Percentiles rank a stretch among this genome's conserved stretches.
These are phyloP conservation scores for Chondrus crispus DNA, from an alignment of 23 red algal species.

Conservation along the genomic window DNA sequence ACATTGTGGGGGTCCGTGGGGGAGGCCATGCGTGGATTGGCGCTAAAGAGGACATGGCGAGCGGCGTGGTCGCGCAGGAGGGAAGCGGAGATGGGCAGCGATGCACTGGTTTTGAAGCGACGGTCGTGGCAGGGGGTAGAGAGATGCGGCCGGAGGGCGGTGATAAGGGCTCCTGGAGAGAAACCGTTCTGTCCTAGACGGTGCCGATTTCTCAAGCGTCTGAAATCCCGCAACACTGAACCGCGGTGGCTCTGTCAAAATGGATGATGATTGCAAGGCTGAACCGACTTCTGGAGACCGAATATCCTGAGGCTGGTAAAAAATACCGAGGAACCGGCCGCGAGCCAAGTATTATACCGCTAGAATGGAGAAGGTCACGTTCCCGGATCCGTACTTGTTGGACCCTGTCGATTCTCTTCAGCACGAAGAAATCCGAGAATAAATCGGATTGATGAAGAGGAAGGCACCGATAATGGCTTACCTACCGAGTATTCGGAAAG, in stretches of 20 bases:
- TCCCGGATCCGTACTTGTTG: not conserved
- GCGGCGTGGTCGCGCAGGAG: slow-evolving; percentile 14
- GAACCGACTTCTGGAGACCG: not conserved
- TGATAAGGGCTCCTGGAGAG: not conserved
- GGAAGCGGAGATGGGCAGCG: slow-evolving; percentile 21
- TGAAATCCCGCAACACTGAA: not conserved
- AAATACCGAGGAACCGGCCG: not conserved
- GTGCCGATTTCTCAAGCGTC: not conserved
- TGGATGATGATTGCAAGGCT: not conserved
- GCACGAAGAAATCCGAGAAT: not conserved
- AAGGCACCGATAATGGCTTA: not conserved
- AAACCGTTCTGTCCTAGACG: not conserved
- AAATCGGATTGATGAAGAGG: not conserved
- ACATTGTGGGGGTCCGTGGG: not conserved
- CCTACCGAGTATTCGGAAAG: not conserved
- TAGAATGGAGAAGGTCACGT: not conserved
- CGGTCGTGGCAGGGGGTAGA: not conserved
- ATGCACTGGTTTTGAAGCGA: not conserved
- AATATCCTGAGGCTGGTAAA: not conserved
- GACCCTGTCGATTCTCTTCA: not conserved
- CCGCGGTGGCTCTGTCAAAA: not conserved
- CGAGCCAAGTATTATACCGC: not conserved
- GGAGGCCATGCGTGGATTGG: not conserved
- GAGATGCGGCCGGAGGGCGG: not conserved
- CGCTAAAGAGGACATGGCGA: not conserved